These are phyloP conservation scores for Limonium bicolor DNA, from an alignment of 148 eudicot species.

Conservation along the genomic window DNA sequence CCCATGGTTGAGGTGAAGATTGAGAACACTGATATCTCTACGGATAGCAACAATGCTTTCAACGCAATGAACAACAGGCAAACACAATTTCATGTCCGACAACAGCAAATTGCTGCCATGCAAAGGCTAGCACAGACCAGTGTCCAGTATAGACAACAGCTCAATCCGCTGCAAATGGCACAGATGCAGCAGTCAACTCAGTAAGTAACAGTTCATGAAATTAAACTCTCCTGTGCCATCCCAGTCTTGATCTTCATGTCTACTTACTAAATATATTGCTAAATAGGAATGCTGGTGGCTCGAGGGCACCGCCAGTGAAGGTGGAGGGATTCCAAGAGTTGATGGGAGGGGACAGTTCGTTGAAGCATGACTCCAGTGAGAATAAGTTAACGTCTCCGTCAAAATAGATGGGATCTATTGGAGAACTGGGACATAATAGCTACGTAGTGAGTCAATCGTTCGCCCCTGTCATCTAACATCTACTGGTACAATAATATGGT, in stretches of 20 bases:
- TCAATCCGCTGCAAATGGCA: slow-evolving; percentile 50
- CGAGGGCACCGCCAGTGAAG: slow-evolving; percentile 93
- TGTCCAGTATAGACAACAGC: slow-evolving; percentile 56
- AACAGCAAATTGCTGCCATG: slow-evolving; percentile 52
- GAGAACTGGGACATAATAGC: too few relatives aligned
- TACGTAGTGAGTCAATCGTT: too few relatives aligned
- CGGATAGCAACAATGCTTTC: slow-evolving; percentile 47
- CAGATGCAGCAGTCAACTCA: slow-evolving; percentile 20
- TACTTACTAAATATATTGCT: slow-evolving; percentile 4
- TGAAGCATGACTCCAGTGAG: slow-evolving; percentile 73
- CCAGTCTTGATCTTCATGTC: background rate
- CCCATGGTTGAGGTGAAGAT: slow-evolving; percentile 81
- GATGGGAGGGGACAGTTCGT: slow-evolving; percentile 87
- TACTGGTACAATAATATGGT: too few relatives aligned
- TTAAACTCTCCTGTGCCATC: background rate
- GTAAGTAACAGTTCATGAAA: background rate
- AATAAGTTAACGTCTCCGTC: slow-evolving; percentile 68
- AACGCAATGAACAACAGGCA: slow-evolving; percentile 36
- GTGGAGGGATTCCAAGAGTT: slow-evolving; percentile 94
- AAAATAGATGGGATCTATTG: slow-evolving; percentile 40
- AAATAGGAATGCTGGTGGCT: slow-evolving; percentile 58
- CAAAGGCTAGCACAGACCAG: slow-evolving; percentile 40
- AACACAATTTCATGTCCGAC: slow-evolving; percentile 46
- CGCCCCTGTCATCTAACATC: too few relatives aligned
- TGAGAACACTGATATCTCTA: slow-evolving; percentile 67